These are phyloP conservation scores for Anastatica hierochuntica DNA, from an alignment of 345 rosid genomes.

Conservation along the genomic window DNA sequence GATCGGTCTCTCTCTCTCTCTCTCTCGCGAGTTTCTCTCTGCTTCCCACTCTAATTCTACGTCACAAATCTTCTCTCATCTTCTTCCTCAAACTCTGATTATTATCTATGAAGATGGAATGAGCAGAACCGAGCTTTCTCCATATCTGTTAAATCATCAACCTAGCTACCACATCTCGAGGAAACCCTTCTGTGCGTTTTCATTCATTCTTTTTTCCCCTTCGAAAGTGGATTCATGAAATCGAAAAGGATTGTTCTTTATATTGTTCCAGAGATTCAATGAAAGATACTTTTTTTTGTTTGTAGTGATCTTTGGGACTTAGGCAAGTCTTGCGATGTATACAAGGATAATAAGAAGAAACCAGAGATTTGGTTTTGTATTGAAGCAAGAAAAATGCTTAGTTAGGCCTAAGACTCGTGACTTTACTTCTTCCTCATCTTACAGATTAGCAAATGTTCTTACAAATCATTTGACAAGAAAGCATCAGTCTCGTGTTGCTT, in stretches of 20 bases:
- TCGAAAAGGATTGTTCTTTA: not conserved
- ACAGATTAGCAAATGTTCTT: conserved; percentile 15
- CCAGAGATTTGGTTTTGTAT: conserved; percentile 45
- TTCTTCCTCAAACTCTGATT: not conserved
- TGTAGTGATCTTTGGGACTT: conserved; percentile 11
- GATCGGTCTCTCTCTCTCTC: conserved; percentile 9
- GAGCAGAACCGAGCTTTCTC: not conserved
- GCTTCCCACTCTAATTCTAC: not conserved
- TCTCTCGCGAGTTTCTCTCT: not conserved
- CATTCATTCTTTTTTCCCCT: not conserved
- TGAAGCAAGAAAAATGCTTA: conserved; percentile 36
- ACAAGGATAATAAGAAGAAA: conserved; percentile 44
- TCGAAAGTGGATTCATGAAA: not conserved
- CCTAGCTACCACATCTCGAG: conserved; percentile 12
- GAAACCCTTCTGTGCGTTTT: not conserved
- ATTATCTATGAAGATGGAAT: no score
- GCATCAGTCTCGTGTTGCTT: conserved; percentile 14
- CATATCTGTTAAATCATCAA: not conserved
- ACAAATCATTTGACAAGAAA: conserved; percentile 35
- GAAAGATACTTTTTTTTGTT: not conserved
- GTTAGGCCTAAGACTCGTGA: conserved; percentile 29
- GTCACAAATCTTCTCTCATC: not conserved
- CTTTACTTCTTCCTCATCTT: conserved; percentile 23
- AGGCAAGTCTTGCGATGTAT: conserved; percentile 47
- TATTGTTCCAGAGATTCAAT: not conserved